phyloP scores from a whole-genome alignment of 108 stramenopile genomes.

The Phaeodactylum tricornutum region DNA sequence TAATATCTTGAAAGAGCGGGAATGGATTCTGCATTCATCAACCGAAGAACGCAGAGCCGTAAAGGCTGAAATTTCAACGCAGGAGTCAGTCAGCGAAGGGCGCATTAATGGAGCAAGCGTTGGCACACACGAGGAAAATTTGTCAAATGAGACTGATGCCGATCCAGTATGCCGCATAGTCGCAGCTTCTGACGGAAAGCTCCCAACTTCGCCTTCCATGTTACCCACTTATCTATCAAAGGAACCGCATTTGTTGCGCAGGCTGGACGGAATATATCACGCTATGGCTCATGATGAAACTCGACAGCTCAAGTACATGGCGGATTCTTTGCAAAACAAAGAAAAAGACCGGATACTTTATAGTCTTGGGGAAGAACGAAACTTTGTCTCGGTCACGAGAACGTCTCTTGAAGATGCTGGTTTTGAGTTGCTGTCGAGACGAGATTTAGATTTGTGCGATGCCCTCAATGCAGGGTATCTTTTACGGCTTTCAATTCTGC shows the following conservation, averaged over 20 bases:
- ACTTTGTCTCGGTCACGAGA: conserved; percentile 31
- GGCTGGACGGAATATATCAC: conserved; percentile 45
- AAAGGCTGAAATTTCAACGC: too few relatives aligned
- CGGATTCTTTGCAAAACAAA: conserved; percentile 3
- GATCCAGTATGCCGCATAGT: conserved; percentile 27
- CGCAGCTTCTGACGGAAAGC: conserved; percentile 38
- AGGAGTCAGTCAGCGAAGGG: too few relatives aligned
- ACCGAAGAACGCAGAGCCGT: too few relatives aligned
- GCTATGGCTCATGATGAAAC: conserved; percentile 42
- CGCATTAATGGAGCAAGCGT: too few relatives aligned
- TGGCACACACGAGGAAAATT: too few relatives aligned
- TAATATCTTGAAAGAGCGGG: too few relatives aligned
- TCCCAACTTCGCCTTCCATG: conserved; percentile 13
- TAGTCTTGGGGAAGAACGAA: conserved; percentile 16
- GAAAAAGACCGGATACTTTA: neutral
- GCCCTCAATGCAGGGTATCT: conserved; percentile 76
- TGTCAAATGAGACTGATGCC: too few relatives aligned
- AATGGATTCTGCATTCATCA: too few relatives aligned
- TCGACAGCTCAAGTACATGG: conserved; percentile 20
- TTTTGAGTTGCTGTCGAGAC: conserved; percentile 43
- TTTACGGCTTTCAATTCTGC: conserved; percentile 53
- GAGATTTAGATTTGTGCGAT: conserved; percentile 71
- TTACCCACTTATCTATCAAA: conserved; percentile 12
- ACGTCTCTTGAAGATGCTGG: conserved; percentile 65
- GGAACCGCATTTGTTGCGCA: conserved; percentile 20